These are phyloP conservation scores for Pseudogymnoascus sp. DNA, from an alignment of 2,329 filamentous ascomycete species.

Conservation along the genomic window DNA sequence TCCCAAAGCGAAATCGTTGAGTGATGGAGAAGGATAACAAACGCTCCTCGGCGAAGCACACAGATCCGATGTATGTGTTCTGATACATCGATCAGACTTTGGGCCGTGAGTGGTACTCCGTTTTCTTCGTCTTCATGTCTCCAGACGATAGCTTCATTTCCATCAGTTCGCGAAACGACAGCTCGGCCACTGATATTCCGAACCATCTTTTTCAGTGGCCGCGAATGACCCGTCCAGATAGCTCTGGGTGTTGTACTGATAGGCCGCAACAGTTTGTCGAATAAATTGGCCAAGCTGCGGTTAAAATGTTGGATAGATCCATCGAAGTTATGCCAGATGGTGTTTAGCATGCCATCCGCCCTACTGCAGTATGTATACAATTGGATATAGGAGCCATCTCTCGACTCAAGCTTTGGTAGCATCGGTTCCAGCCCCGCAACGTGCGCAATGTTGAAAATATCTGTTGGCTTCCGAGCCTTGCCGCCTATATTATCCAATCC, in stretches of 20 bases:
- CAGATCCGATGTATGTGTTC: slow-evolving; percentile 75
- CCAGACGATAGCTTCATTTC: slow-evolving; percentile 80
- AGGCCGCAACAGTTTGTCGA: slow-evolving; percentile 61
- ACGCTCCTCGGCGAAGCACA: slow-evolving; percentile 67
- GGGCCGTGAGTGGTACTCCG: slow-evolving; percentile 52
- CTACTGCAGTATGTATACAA: slow-evolving; percentile 66
- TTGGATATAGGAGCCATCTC: slow-evolving; percentile 47
- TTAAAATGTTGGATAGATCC: slow-evolving; percentile 78
- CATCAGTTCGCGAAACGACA: slow-evolving; percentile 70
- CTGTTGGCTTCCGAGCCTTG: slow-evolving; percentile 55
- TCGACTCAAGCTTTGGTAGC: slow-evolving; percentile 16
- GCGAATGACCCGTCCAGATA: slow-evolving; percentile 78
- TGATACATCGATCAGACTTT: slow-evolving; percentile 59
- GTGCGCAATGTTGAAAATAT: slow-evolving; percentile 81
- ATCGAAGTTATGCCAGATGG: slow-evolving; percentile 79
- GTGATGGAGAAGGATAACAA: slow-evolving; percentile 73
- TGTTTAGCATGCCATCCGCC: slow-evolving; percentile 55
- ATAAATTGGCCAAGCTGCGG: slow-evolving; percentile 67
- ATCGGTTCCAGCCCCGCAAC: slow-evolving; percentile 52
- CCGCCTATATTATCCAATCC: slow-evolving; percentile 79
- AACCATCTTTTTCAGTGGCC: slow-evolving; percentile 75
- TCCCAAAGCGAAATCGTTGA: slow-evolving; percentile 72
- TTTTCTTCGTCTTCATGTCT: slow-evolving; percentile 50
- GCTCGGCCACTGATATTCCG: slow-evolving; percentile 75
- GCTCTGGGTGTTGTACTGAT: slow-evolving; percentile 55